Conservation (phyloP, 164 flowering plant genomes). For the Malania oleifera region DNA sequence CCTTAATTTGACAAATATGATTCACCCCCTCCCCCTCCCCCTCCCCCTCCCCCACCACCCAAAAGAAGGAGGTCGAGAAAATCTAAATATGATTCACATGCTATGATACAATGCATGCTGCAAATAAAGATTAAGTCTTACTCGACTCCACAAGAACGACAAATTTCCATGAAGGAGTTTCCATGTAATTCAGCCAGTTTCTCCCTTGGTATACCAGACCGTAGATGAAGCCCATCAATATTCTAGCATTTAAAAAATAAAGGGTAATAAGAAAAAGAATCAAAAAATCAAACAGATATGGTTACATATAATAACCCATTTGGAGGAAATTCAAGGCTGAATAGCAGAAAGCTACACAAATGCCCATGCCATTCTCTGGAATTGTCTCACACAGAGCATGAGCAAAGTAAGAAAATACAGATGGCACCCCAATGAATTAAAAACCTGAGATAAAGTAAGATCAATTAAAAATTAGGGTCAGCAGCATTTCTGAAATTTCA, state of each 20-base stretch:
- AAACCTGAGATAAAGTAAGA: background rate
- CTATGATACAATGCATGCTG: background rate
- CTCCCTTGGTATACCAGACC: constrained; percentile 95
- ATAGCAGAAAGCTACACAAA: background rate
- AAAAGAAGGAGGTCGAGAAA: too few species aligned
- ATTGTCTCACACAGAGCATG: too few species aligned
- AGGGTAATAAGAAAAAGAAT: background rate
- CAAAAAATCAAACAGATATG: background rate
- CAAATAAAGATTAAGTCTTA: constrained; percentile 34
- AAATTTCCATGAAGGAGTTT: constrained; percentile 86
- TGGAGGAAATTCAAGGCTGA: background rate
- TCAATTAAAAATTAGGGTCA: too few species aligned
- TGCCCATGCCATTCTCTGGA: background rate
- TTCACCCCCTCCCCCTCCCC: background rate
- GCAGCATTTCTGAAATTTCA: too few species aligned
- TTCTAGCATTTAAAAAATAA: constrained; percentile 45
- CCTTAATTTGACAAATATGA: background rate
- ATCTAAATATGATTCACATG: background rate
- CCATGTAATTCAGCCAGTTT: constrained; percentile 97
- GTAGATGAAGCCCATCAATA: constrained; percentile 94
- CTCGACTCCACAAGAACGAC: constrained; percentile 87
- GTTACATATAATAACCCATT: background rate
- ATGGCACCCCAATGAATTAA: background rate
- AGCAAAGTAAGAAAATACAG: background rate
- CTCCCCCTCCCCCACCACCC: too few species aligned